These are phyloP conservation scores for Cardamine occulta DNA, from an alignment of 345 rosid species.

Conservation along the genomic window DNA sequence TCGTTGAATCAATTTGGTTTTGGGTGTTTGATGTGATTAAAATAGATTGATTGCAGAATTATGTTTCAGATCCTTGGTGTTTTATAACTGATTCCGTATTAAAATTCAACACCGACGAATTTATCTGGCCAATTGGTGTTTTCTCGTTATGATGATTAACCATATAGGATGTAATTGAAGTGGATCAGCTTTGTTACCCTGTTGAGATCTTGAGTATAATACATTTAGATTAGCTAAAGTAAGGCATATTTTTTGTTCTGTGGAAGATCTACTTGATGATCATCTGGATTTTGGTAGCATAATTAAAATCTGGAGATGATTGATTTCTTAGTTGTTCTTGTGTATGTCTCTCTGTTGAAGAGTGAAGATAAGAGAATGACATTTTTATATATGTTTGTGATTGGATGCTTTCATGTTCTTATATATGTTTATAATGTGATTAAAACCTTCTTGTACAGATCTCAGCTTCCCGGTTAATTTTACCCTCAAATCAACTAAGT, in stretches of 20 bases:
- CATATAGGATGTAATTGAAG: neutral
- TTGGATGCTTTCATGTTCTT: neutral
- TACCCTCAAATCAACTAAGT: constrained; percentile 47
- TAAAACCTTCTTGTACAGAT: constrained; percentile 37
- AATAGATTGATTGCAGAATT: neutral
- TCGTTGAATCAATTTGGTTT: constrained; percentile 5
- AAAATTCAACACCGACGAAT: neutral
- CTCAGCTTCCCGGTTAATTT: constrained; percentile 52
- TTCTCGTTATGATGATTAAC: neutral
- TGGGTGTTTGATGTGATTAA: neutral
- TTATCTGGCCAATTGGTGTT: neutral
- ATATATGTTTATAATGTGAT: neutral
- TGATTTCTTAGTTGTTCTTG: neutral
- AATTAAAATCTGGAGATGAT: neutral
- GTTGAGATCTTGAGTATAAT: neutral
- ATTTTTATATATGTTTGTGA: too few relatives aligned
- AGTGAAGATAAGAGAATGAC: too few relatives aligned
- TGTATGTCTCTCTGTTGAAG: neutral
- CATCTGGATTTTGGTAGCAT: neutral
- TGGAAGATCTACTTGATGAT: neutral
- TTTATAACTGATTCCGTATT: neutral
- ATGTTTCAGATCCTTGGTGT: neutral
- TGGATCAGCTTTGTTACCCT: neutral
- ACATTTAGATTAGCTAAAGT: neutral
- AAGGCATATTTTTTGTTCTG: neutral